Evolutionary conservation across 2,329 filamentous ascomycete species (phyloP), one percentile per base, ranked within the genome.

Genomic region (Scedosporium dehoogii): DNA sequence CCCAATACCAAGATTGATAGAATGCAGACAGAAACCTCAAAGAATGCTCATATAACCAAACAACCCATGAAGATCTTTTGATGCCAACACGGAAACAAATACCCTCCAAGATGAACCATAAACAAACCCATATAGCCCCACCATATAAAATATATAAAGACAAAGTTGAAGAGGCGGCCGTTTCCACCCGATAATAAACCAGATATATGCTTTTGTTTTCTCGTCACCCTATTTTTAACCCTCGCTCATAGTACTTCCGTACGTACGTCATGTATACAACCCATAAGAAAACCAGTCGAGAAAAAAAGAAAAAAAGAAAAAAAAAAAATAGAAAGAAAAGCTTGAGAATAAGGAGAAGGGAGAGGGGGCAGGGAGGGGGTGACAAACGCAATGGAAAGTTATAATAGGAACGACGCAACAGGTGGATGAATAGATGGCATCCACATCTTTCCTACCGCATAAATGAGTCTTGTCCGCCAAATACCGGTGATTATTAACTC

Each of bases 121-220:
- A 23, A 6, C 12, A 55, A 55, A 55, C 18, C 23, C 51, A 2
- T 12, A 48, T 48, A 38, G 14, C 10, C 33, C 33, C 33, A 3
- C 33, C 33, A 38, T 38, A 12, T 38, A 38, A 16, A n/a, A 48
- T 48, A 48, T 48, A 48, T 48, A 48, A 18, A 18, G 18, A 48
- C 16, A n/a, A 48, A 48, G 18, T n/a, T 48, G 16, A 48, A 48
- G 18, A 48, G 18, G 18, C 44, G 2, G 44, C 16, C 42, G 42
- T 48, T 21, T 48, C 44, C 18, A 18, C 18, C 18, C 44, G 44
- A 48, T n/a, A 21, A 48, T 48, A 48, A 55, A 27, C 18, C 18
- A 55, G 51, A 55, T 23, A 55, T 10, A 55, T 55, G 51, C 51
- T 55, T 55, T 55, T 55, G 51, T 55, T 55, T 55, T 55, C 51